Evolutionary conservation across 345 rosid species (phyloP).

Genomic region (Eucalyptus melliodora): DNA sequence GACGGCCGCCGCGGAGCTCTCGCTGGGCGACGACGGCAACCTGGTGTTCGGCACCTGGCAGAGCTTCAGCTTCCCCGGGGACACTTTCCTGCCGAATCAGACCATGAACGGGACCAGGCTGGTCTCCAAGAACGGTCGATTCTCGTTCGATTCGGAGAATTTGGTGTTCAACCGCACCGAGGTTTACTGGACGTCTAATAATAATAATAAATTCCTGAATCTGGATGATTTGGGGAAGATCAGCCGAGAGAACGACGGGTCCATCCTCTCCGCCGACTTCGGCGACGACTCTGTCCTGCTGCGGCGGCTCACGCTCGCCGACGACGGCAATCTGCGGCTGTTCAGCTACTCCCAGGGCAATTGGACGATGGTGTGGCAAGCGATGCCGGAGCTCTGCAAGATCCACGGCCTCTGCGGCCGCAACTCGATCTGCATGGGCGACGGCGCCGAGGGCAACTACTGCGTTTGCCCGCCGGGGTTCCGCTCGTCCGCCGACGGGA

Average conservation of each 20-base stretch:
- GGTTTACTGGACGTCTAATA: conserved; percentile 3
- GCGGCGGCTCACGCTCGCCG: conserved; percentile 28
- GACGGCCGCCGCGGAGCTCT: conserved; percentile 4
- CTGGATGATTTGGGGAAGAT: conserved; percentile 12
- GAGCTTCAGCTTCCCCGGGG: conserved; percentile 21
- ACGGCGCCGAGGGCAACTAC: conserved; percentile 6
- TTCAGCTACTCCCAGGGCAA: conserved; percentile 6
- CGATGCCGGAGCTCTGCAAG: conserved; percentile 31
- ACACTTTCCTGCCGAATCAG: conserved; percentile 40
- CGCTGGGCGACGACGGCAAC: conserved; percentile 16
- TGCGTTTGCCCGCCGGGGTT: conserved; percentile 58
- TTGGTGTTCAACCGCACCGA: conserved; percentile 6
- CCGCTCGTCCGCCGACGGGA: not conserved
- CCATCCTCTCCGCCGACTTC: conserved; percentile 22
- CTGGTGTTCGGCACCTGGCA: conserved; percentile 24
- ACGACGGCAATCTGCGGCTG: conserved; percentile 40
- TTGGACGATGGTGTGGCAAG: conserved; percentile 42
- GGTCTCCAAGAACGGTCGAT: conserved; percentile 18
- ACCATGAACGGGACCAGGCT: not conserved
- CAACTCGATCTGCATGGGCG: conserved; percentile 37
- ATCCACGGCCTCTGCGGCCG: conserved; percentile 36
- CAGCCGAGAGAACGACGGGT: not conserved
- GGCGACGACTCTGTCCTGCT: not conserved
- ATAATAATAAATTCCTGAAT: not conserved
- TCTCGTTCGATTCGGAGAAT: conserved; percentile 7